Evolutionary conservation across 2,329 filamentous ascomycete genomes (phyloP).

Genomic region (Sporothrix brunneoviolacea): DNA sequence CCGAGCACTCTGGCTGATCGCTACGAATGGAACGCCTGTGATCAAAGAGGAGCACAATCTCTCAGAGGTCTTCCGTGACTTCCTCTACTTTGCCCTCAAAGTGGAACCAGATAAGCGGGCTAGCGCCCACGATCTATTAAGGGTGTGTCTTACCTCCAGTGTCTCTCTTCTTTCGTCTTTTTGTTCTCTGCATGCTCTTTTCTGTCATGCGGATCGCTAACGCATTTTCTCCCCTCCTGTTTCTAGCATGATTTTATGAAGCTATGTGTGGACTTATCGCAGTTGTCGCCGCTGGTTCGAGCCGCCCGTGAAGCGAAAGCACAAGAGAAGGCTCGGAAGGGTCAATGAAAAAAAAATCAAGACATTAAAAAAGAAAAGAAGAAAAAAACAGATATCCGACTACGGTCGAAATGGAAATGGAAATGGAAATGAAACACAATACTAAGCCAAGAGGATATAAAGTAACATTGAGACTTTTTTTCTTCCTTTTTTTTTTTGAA

Average conservation of each 20-base stretch:
- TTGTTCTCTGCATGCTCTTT: slow-evolving; percentile 8
- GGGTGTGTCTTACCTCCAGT: slow-evolving; percentile 55
- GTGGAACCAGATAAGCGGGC: slow-evolving; percentile 96
- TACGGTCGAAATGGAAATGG: too few relatives aligned
- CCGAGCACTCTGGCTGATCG: slow-evolving; percentile 89
- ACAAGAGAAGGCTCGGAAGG: slow-evolving; percentile 74
- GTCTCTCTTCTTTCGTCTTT: background rate
- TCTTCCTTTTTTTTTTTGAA: too few relatives aligned
- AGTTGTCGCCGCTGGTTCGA: slow-evolving; percentile 78
- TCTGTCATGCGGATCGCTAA: slow-evolving; percentile 20
- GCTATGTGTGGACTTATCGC: slow-evolving; percentile 63
- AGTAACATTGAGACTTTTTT: too few relatives aligned
- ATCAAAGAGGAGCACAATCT: slow-evolving; percentile 90
- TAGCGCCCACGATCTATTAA: slow-evolving; percentile 85
- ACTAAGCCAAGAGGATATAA: too few relatives aligned
- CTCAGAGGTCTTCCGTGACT: slow-evolving; percentile 78
- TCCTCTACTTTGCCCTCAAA: slow-evolving; percentile 86
- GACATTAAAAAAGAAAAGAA: background rate
- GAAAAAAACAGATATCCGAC: background rate
- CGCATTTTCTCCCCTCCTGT: background rate
- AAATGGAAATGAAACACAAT: background rate
- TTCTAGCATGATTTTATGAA: slow-evolving; percentile 74
- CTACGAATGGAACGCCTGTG: slow-evolving; percentile 87
- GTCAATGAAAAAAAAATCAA: slow-evolving; percentile 26
- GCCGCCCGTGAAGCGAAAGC: slow-evolving; percentile 79